Evolutionary conservation across 2,329 filamentous ascomycete species (phyloP).

Genomic region (Chaetomium strumarium): DNA sequence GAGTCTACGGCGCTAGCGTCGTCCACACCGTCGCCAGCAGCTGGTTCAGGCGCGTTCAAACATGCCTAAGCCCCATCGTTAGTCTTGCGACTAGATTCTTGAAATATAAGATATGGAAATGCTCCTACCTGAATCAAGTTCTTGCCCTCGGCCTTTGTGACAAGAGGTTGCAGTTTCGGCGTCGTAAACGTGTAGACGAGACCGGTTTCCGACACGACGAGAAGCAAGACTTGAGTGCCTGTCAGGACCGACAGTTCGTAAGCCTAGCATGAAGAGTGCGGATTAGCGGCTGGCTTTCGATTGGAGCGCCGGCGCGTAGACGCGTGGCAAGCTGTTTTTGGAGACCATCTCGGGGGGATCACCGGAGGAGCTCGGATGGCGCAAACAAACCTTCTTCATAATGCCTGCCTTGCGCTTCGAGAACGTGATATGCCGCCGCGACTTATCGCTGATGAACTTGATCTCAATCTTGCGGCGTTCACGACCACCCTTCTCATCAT

Average conservation of each 20-base stretch:
- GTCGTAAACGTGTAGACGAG: constrained; percentile 98
- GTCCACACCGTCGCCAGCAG: constrained; percentile 72
- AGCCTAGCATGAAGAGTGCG: constrained; percentile 50
- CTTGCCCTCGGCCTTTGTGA: constrained; percentile 98
- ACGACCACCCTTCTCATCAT: constrained; percentile 94
- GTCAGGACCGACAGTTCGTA: constrained; percentile 97
- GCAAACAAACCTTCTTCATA: constrained; percentile 90
- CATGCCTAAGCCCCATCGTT: constrained; percentile 62
- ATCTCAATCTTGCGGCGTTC: constrained; percentile 99
- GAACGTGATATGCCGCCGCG: constrained; percentile 97
- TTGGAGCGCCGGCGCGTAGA: not conserved
- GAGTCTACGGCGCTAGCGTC: constrained; percentile 75
- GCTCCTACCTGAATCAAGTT: constrained; percentile 92
- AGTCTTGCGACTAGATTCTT: not conserved
- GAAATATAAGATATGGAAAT: not conserved
- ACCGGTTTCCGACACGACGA: constrained; percentile 95
- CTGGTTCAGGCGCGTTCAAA: constrained; percentile 89
- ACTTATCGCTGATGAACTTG: constrained; percentile 99
- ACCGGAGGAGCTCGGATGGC: not conserved
- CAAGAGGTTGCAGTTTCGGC: constrained; percentile 93
- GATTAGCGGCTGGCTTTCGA: constrained; percentile 18
- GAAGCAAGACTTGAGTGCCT: constrained; percentile 90
- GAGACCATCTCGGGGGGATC: not conserved
- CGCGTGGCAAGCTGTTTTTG: constrained; percentile 15
- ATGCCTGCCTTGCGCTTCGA: constrained; percentile 99